Percentiles rank a stretch among this genome's conserved stretches.
Conservation (phyloP, 805 yeast species). For the Debaryomyces maramus region DNA sequence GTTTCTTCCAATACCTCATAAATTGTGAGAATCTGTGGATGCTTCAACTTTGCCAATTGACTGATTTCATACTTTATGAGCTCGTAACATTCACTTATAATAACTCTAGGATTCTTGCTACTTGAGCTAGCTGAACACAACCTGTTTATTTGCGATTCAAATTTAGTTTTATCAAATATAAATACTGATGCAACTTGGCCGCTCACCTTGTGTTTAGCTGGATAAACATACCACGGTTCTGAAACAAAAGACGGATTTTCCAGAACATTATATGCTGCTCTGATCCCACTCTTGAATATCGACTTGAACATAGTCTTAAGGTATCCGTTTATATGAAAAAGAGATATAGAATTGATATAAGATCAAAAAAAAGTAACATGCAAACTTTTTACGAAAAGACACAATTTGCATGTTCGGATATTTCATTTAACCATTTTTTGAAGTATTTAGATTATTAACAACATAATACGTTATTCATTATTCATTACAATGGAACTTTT, state of each 20-base stretch:
- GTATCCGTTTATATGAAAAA: no score
- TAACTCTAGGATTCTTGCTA: constrained; percentile 47
- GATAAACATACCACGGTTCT: constrained; percentile 83
- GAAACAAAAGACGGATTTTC: constrained; percentile 67
- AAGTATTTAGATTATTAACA: no score
- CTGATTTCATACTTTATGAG: constrained; percentile 66
- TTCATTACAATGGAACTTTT: constrained; percentile 33
- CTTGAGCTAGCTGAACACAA: constrained; percentile 31
- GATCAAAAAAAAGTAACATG: no score
- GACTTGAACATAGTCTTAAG: constrained; percentile 47
- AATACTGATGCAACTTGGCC: constrained; percentile 76
- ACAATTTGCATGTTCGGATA: no score
- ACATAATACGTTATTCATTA: no score
- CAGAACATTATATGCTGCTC: constrained; percentile 66
- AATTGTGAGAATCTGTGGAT: constrained; percentile 81
- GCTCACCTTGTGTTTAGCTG: constrained; percentile 70
- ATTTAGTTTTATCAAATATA: constrained; percentile 77
- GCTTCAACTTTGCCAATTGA: constrained; percentile 77
- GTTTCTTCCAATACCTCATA: constrained; percentile 91
- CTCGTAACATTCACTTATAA: constrained; percentile 62
- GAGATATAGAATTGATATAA: no score
- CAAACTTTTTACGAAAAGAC: no score
- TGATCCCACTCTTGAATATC: constrained; percentile 58
- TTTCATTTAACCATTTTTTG: no score
- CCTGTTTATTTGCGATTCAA: constrained; percentile 53